Evolutionary conservation across 768 basidiomycete genomes (phyloP), one percentile per base, ranked within the genome.

Genomic region (Tylopilus sp.): DNA sequence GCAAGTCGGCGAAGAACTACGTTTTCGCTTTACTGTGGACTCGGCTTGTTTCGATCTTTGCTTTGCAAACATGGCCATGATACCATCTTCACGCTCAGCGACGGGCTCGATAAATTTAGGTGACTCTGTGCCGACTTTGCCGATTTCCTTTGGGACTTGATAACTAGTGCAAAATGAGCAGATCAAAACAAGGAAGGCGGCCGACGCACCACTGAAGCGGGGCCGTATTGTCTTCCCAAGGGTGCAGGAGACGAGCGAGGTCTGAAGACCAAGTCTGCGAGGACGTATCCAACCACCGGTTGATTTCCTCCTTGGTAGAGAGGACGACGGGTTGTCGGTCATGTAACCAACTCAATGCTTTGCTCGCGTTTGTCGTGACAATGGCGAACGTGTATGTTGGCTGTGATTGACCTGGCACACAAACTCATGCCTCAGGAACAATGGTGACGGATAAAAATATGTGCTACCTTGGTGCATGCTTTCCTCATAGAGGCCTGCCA

Each of bases 251-350:
- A 35, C 75, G 75, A 12, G 70, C 77, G 21, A 92, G 76, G 39
- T 77, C 77, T 5, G 75, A 62, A 17, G 75, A 79, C 92, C 88
- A 95, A 3, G 65, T 68, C 39, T 78, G 77, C 0, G 79, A 81
- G 2, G 79, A 81, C 2, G 88, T 86, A 68, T 95, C 88, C 13
- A 98, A 78, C 95, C 95, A 98, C 11, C 66, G 61, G 18, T 75
- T 66, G 23, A 93, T 72, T 1, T 87, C 85, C 3, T 79, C 77
- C 30, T 73, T 64, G 0, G 76, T 74, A 9, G 80, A 76, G 6
- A 98, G 79, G 43, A 98, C 84, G 40, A 93, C 90, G 7, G 88
- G 88, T 57, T 88, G 86, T 20, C 95, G 83, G 59, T 95, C 89
- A 64, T 97, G 95, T n/a, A 98, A 75, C 89, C 92, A 98, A 6